These are phyloP conservation scores for Ustilago vetiveriae DNA, from an alignment of 1,284 basidiomycete genomes.

Conservation along the genomic window DNA sequence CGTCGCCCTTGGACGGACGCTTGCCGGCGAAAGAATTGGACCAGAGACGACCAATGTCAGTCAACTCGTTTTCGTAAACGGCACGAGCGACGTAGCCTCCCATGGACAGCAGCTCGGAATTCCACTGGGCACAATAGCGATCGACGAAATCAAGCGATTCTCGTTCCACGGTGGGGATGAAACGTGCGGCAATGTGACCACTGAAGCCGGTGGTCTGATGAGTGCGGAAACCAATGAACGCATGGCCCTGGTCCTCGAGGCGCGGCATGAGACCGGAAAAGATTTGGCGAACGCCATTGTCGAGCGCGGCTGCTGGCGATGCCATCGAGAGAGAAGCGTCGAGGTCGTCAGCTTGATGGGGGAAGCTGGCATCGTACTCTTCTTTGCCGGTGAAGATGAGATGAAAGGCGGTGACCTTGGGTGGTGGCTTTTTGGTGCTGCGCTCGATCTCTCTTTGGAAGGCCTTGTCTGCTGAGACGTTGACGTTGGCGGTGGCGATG, in stretches of 20 bases:
- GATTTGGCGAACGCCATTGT: conserved; percentile 56
- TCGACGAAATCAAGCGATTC: conserved; percentile 82
- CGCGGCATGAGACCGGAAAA: conserved; percentile 67
- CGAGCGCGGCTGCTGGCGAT: conserved; percentile 80
- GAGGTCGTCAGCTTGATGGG: conserved; percentile 70
- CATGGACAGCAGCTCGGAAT: conserved; percentile 62
- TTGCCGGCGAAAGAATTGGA: conserved; percentile 69
- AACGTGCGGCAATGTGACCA: conserved; percentile 88
- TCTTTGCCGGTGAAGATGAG: conserved; percentile 92
- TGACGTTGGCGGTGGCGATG: conserved; percentile 83
- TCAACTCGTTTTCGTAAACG: conserved; percentile 87
- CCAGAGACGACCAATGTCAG: conserved; percentile 68
- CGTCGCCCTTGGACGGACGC: conserved; percentile 72
- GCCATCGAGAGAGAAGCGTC: conserved; percentile 70
- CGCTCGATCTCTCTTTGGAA: conserved; percentile 83
- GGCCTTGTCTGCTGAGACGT: conserved; percentile 78
- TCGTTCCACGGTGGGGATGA: conserved; percentile 96
- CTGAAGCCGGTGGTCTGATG: conserved; percentile 92
- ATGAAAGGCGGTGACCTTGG: conserved; percentile 79
- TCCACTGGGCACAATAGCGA: conserved; percentile 63
- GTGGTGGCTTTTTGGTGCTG: conserved; percentile 94
- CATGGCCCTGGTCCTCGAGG: conserved; percentile 62
- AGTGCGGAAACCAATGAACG: conserved; percentile 71
- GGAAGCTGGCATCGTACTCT: conserved; percentile 76
- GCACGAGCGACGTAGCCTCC: conserved; percentile 80